These are phyloP conservation scores for Lineolata rhizophorae DNA, from an alignment of 495 filamentous ascomycete genomes.

Conservation along the genomic window DNA sequence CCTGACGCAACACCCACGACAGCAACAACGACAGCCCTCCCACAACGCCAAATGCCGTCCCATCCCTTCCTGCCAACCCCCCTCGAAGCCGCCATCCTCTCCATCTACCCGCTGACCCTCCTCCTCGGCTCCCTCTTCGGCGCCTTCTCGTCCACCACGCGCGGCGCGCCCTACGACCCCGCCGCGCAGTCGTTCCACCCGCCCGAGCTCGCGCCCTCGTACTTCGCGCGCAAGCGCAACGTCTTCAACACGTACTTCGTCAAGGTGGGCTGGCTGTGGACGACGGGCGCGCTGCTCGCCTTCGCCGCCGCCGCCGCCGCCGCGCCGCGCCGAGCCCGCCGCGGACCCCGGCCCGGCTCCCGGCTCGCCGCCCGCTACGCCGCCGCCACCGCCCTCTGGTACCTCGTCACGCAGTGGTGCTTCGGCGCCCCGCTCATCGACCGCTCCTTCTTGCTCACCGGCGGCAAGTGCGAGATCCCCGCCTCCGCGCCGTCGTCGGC, in stretches of 20 bases:
- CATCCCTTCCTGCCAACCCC: constrained; percentile 38
- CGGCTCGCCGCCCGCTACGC: constrained; percentile 31
- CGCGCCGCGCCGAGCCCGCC: constrained; percentile 9
- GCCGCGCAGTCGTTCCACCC: constrained; percentile 30
- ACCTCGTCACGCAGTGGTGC: constrained; percentile 78
- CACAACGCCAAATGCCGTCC: no score
- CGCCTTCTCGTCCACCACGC: constrained; percentile 46
- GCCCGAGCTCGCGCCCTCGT: constrained; percentile 41
- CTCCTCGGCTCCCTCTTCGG: constrained; percentile 62
- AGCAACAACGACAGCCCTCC: no score
- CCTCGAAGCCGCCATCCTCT: constrained; percentile 36
- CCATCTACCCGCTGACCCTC: constrained; percentile 56
- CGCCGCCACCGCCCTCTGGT: constrained; percentile 73
- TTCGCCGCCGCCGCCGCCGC: constrained; percentile 20
- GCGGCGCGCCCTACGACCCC: constrained; percentile 32
- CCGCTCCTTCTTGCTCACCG: constrained; percentile 56
- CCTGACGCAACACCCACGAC: no score
- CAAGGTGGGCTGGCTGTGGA: constrained; percentile 89
- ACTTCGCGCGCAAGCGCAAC: constrained; percentile 85
- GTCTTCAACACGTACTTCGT: constrained; percentile 81
- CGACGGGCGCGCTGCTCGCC: constrained; percentile 41
- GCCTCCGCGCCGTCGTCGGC: constrained; percentile 18
- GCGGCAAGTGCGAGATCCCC: constrained; percentile 42
- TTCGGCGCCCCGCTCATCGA: constrained; percentile 84
- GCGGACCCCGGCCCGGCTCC: constrained; percentile 18